Percentiles rank a stretch among this genome's conserved stretches.
phyloP scores from a whole-genome alignment of 1,139 yeast species.

The Kodamaea alishanica region DNA sequence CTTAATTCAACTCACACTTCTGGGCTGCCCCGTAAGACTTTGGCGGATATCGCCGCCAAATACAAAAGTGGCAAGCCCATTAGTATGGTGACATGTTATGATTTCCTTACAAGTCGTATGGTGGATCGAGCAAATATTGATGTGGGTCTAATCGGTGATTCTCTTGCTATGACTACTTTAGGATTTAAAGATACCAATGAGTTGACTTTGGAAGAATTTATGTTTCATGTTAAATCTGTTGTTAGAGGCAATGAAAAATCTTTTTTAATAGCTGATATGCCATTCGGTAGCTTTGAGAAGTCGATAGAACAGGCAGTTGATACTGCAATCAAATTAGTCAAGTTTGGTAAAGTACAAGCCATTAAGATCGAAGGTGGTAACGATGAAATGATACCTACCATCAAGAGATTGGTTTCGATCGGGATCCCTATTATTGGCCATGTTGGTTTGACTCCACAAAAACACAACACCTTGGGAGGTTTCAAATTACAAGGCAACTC shows the following conservation, averaged over 20 bases:
- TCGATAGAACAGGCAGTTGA: conserved; percentile 62
- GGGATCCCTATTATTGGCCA: conserved; percentile 95
- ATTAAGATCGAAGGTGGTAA: conserved; percentile 86
- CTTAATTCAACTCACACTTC: conserved; percentile 12
- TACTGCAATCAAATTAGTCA: conserved; percentile 59
- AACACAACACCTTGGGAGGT: conserved; percentile 77
- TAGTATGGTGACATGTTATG: conserved; percentile 82
- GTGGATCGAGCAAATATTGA: conserved; percentile 73
- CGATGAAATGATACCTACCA: conserved; percentile 45
- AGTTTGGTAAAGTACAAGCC: conserved; percentile 66
- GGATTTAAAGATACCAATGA: conserved; percentile 81
- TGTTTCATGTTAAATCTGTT: conserved; percentile 74
- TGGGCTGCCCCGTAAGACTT: conserved; percentile 22
- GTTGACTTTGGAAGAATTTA: conserved; percentile 70
- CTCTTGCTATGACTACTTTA: conserved; percentile 85
- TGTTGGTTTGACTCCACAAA: conserved; percentile 89
- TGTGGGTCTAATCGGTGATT: conserved; percentile 80
- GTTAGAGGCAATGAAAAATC: conserved; percentile 64
- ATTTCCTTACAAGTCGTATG: conserved; percentile 68
- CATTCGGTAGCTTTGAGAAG: conserved; percentile 81
- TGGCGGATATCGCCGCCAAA: conserved; percentile 41
- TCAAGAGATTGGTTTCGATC: conserved; percentile 49
- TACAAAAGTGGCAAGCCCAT: conserved; percentile 51
- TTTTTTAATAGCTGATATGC: conserved; percentile 79
- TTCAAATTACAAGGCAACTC: conserved; percentile 80